Evolutionary conservation across 129 eudicot genomes (phyloP).

Genomic region (Scalesia atractyloides): DNA sequence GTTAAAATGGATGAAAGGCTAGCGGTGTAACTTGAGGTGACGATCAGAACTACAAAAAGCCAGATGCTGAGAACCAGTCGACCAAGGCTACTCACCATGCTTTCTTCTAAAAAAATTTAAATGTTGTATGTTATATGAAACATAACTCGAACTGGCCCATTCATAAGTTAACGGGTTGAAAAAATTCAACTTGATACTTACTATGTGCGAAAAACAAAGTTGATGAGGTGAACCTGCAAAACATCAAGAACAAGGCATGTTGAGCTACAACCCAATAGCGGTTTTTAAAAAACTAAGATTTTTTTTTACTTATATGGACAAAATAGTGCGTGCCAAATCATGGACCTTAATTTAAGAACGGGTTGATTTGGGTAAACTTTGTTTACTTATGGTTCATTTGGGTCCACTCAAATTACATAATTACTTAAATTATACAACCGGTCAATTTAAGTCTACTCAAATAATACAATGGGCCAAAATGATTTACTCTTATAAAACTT

Average conservation of each 20-base stretch:
- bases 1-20: slow-evolving; percentile 92
- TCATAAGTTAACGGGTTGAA: background rate
- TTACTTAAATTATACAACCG: no score
- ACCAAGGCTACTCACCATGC: slow-evolving; percentile 81
- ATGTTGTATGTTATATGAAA: background rate
- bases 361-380: no score
- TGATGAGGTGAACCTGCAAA: slow-evolving; percentile 90
- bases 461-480: no score
- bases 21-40: slow-evolving; percentile 94
- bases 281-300: no score
- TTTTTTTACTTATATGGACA: background rate
- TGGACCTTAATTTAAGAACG: no score
- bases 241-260: slow-evolving; percentile 11
- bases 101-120: slow-evolving; percentile 74
- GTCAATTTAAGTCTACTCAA: no score
- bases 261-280: no score
- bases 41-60: slow-evolving; percentile 84
- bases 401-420: no score
- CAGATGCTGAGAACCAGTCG: slow-evolving; percentile 80
- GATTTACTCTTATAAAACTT: no score
- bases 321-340: background rate
- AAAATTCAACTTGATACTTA: slow-evolving; percentile 43
- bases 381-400: no score
- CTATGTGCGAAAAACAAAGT: slow-evolving; percentile 87
- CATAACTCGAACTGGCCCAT: background rate